Evolutionary conservation across 371 early-diverging fungal genomes (phyloP), one percentile per base, ranked within the genome.

Genomic region (Mortierella polycephala): DNA sequence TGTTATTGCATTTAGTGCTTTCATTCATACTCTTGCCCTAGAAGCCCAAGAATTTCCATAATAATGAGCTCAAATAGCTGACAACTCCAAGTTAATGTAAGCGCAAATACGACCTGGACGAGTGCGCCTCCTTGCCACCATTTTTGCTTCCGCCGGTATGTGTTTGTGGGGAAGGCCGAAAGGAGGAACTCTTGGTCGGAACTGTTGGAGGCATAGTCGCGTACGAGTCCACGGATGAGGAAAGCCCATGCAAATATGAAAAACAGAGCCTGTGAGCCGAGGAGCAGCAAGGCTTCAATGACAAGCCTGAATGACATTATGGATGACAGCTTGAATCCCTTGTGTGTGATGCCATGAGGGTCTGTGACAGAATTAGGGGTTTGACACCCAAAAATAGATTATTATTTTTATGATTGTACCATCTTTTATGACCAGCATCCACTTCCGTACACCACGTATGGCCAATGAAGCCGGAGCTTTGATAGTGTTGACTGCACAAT

Each of bases 61-160:
- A 96, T 88, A 13, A 96, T 86, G 52, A 96, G 86, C 68, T 95
- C 86, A 71, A 96, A 93, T 57, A 96, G 85, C 39, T 88, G 87
- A 72, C 95, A 91, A 37, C 93, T 89, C 65, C 87, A 86, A 39
- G 93, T 89, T 54, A 96, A 83, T n/a, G 93, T 91, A 16, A 90
- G 71, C 5, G 95, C 88, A 68, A 96, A 96, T n/a, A 92, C 76
- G 12, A 87, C 64, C 53, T 92, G 90, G 6, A 90, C 91, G 40
- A 83, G 68, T 53, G 70, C 76, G n/a, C 80, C 77, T 4, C 81
- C 80, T 21, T 79, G 83, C 73, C 80, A 70, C 72, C 75, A 79
- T 57, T 56, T 64, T 49, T 79, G 68, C 45, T 69, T 69, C 62
- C 75, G 67, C 41, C 53, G 61, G 57, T 69, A 70, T 5, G 71